Base-by-base conservation (phyloP, 1,284 basidiomycete genomes). In the Singerocomus inundabilis region DNA sequence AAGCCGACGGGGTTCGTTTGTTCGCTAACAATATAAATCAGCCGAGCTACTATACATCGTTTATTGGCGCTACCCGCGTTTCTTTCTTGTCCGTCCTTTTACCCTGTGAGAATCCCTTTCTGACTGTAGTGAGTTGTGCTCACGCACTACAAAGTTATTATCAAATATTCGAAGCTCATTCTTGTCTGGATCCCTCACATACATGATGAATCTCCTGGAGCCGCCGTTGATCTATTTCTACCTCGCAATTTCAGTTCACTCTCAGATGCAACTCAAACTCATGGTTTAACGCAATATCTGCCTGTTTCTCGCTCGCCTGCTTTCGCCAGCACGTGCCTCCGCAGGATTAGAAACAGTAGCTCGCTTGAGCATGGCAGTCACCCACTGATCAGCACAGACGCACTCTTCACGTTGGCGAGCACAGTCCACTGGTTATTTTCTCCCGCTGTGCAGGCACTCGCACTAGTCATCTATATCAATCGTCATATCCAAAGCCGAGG, bases 1-100 rank as follows among this genome's bases (percentile, higher is more conserved):
- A 15, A 18, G 24, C 25, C 12, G 15, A 35, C 21, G 15, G 16
- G 11, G 7, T 41, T 30, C n/a, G 10, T 31, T 40, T 11, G 5
- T 35, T 40, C 18, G 31, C 40, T 54, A 28, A 64, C 28, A 13
- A 32, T 15, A n/a, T 50, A 13, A 43, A 46, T 13, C 55, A 93
- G 86, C 68, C 89, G 12, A 91, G 89, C 8, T 92, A 92, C 56
- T 92, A 79, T 72, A 67, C 93, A 44, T 88, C 82, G 46, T 55
- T 81, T 6, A 62, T 84, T 13, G 82, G 84, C n/a, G 71, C 74
- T 16, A 68, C 74, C 3, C 76, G 89, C 6, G 84, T 86, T 1
- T 16, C 81, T 2, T 79, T 81, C 52, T 71, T 93, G 51, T 73
- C 84, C 2, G 51, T 82, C 5, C 54, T 90, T 25, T 68, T 93